Conservation (phyloP, 768 basidiomycete species). For the Infundibulicybe gibba region DNA sequence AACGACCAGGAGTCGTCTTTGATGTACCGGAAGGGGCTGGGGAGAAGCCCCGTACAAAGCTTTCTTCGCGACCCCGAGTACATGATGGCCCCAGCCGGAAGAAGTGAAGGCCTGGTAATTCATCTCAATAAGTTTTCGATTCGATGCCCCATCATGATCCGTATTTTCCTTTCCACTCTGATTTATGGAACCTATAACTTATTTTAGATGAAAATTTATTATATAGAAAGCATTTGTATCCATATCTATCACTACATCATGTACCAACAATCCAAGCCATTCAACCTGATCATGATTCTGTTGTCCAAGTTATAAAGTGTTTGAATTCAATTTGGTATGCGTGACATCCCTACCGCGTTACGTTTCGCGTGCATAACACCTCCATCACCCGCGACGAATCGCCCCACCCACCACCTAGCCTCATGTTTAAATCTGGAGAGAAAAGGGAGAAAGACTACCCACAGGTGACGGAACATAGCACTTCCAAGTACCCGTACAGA, state of each 20-base stretch:
- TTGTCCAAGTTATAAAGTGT: too few species aligned
- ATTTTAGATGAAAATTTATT: not conserved
- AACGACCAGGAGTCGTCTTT: constrained; percentile 65
- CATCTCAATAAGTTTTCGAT: too few species aligned
- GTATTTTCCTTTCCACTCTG: too few species aligned
- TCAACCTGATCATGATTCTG: not conserved
- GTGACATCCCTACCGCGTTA: too few species aligned
- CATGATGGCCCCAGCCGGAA: constrained; percentile 7
- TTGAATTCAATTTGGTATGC: too few species aligned
- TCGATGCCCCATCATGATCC: too few species aligned
- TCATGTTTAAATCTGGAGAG: too few species aligned
- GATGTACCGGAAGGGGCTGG: constrained; percentile 47
- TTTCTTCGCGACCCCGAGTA: constrained; percentile 3
- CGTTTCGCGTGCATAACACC: not conserved
- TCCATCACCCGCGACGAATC: too few species aligned
- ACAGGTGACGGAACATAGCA: constrained; percentile 24
- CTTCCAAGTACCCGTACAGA: constrained; percentile 54
- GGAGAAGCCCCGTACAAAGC: constrained; percentile 17
- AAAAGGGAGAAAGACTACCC: constrained; percentile 5
- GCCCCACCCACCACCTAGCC: too few species aligned
- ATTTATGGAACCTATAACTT: not conserved
- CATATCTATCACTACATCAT: not conserved
- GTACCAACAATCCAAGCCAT: not conserved
- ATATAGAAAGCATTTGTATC: too few species aligned
- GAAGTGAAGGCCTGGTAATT: not conserved